Conservation (phyloP, 805 yeast genomes). For the Lipomyces yamadae region DNA sequence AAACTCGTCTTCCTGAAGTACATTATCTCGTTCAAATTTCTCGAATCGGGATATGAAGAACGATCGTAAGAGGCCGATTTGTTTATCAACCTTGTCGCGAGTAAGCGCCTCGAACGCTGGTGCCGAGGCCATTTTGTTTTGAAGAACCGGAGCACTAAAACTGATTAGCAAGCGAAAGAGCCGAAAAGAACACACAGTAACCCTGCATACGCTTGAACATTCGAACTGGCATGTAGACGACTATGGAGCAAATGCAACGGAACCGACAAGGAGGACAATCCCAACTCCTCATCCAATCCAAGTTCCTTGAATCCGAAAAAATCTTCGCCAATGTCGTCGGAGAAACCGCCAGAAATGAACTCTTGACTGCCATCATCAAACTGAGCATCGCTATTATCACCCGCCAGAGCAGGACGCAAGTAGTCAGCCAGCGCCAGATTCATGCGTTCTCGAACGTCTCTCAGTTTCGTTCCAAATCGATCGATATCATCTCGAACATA, state of each 20-base stretch:
- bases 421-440: slow-evolving; percentile 76
- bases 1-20: slow-evolving; percentile 77
- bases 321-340: slow-evolving; percentile 93
- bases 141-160: slow-evolving; percentile 43
- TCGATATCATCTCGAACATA: slow-evolving; percentile 74
- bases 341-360: slow-evolving; percentile 91
- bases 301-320: slow-evolving; percentile 95
- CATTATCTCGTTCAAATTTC: slow-evolving; percentile 31
- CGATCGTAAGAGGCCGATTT: slow-evolving; percentile 63
- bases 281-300: slow-evolving; percentile 91
- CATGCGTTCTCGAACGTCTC: slow-evolving; percentile 68
- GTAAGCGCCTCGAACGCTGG: slow-evolving; percentile 58
- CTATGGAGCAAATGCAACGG: slow-evolving; percentile 89
- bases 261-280: slow-evolving; percentile 78
- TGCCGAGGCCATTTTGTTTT: slow-evolving; percentile 65
- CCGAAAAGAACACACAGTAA: background rate
- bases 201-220: slow-evolving; percentile 26
- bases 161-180: background rate
- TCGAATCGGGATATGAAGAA: slow-evolving; percentile 51
- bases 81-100: slow-evolving; percentile 56
- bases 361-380: slow-evolving; percentile 93
- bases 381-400: slow-evolving; percentile 64
- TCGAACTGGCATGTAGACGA: slow-evolving; percentile 60
- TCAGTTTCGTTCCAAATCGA: slow-evolving; percentile 70
- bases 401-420: slow-evolving; percentile 69